Evolutionary conservation across 2,329 filamentous ascomycete genomes (phyloP).

Genomic region (Colletotrichum eleusines): DNA sequence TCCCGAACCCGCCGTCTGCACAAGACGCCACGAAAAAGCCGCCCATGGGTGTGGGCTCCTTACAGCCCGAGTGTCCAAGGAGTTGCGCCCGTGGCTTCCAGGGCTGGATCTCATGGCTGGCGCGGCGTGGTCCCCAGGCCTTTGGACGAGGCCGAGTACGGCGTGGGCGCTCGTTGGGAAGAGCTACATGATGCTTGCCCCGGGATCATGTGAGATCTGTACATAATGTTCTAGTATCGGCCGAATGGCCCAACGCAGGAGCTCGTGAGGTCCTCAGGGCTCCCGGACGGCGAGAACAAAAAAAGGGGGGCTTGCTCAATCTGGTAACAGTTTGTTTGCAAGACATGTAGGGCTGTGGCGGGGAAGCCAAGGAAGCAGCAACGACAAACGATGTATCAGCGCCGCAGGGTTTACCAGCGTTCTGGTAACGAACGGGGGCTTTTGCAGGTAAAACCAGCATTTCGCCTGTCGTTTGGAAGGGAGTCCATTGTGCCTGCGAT

Average conservation of each 20-base stretch:
- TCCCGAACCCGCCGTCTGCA: conserved; percentile 1
- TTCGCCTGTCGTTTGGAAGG: background rate
- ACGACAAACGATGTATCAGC: background rate
- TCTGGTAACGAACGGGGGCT: background rate
- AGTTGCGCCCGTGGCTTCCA: background rate
- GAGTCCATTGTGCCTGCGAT: background rate
- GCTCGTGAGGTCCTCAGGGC: no score
- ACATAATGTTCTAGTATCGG: background rate
- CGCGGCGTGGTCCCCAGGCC: background rate
- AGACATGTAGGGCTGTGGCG: background rate
- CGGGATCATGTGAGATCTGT: background rate
- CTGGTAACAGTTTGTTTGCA: background rate
- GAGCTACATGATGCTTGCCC: background rate
- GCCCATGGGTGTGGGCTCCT: background rate
- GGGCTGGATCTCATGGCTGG: background rate
- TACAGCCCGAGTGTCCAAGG: background rate
- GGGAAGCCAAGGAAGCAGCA: background rate
- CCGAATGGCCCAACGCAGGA: background rate
- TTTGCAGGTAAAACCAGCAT: background rate
- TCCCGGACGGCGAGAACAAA: no score
- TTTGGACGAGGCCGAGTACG: background rate
- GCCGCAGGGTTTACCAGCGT: background rate
- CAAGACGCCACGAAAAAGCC: background rate
- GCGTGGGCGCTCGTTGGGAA: background rate
- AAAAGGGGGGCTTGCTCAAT: background rate